Conservation (phyloP, 2,329 filamentous ascomycete species). For the Fusarium clavum region DNA sequence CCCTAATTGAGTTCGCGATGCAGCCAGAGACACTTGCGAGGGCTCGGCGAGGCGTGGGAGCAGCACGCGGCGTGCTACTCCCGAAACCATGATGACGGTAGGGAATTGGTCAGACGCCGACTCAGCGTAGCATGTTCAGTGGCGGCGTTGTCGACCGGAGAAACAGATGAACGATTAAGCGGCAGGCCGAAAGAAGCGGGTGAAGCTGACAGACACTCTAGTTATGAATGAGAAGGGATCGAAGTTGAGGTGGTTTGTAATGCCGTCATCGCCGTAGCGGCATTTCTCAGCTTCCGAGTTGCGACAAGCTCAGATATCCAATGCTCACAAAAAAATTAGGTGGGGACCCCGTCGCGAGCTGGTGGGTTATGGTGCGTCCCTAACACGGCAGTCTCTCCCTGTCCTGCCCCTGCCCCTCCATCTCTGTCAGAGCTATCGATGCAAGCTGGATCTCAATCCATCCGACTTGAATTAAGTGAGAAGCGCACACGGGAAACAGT, state of each 20-base stretch:
- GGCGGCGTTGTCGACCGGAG: constrained; percentile 31
- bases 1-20: constrained; percentile 40
- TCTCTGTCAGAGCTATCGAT: constrained; percentile 31
- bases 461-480: neutral
- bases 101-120: constrained; percentile 41
- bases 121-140: constrained; percentile 49
- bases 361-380: constrained; percentile 20
- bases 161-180: constrained; percentile 7
- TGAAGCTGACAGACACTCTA: constrained; percentile 24
- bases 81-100: constrained; percentile 60
- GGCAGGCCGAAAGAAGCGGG: constrained; percentile 9
- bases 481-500: neutral
- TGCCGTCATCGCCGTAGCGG: constrained; percentile 52
- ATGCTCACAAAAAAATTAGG: constrained; percentile 38
- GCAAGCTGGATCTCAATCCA: neutral
- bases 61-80: constrained; percentile 62
- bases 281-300: constrained; percentile 50
- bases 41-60: constrained; percentile 59
- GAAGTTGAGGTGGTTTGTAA: constrained; percentile 43
- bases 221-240: constrained; percentile 28
- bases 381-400: neutral
- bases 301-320: constrained; percentile 31
- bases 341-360: constrained; percentile 34
- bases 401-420: neutral
- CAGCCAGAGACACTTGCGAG: constrained; percentile 42